Conservation (phyloP, 257 asterid genomes). For the Ophiorrhiza pumila region DNA sequence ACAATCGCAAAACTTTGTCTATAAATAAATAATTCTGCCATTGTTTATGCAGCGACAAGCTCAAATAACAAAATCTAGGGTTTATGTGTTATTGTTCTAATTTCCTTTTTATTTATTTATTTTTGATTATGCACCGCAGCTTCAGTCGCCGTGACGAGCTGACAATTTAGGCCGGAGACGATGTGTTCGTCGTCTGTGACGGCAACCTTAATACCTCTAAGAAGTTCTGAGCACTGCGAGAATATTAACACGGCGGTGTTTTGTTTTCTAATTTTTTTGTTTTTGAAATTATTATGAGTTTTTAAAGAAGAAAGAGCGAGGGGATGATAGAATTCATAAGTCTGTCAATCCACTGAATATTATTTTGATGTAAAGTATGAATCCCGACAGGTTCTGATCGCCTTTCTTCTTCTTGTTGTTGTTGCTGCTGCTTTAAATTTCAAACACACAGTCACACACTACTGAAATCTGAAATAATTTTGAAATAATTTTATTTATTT, state of each 20-base stretch:
- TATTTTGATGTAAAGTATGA: conserved; percentile 35
- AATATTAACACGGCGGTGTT: background rate
- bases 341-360: conserved; percentile 46
- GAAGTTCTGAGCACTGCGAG: conserved; percentile 38
- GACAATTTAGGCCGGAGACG: conserved; percentile 19
- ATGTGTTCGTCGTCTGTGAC: conserved; percentile 19
- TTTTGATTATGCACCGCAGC: background rate
- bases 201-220: conserved; percentile 39
- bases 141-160: conserved; percentile 18
- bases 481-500: no score
- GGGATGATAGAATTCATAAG: conserved; percentile 41
- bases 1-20: background rate
- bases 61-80: background rate
- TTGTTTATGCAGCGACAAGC: background rate
- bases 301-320: conserved; percentile 7
- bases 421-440: no score
- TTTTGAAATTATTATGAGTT: background rate
- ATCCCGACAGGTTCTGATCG: conserved; percentile 59
- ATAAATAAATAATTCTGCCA: conserved; percentile 1
- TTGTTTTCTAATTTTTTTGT: background rate
- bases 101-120: background rate
- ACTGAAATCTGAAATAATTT: no score
- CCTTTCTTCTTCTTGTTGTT: background rate
- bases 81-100: background rate
- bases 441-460: no score